These are phyloP conservation scores for Ilex paraguariensis DNA, from an alignment of 305 asterid species.

Conservation along the genomic window DNA sequence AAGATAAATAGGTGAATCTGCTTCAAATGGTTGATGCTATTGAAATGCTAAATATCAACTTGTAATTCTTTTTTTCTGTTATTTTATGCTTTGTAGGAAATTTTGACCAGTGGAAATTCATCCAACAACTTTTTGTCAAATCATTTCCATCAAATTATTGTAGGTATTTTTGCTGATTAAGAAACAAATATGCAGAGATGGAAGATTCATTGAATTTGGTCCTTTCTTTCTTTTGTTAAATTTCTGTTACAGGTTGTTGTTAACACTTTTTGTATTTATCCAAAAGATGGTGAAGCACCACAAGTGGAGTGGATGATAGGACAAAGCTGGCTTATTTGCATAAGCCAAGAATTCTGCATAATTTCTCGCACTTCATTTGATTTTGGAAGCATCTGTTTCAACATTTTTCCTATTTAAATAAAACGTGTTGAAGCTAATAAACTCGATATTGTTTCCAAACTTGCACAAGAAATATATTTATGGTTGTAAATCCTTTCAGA, in stretches of 20 bases:
- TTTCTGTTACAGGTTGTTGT: slow-evolving; percentile 55
- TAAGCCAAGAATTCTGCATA: slow-evolving; percentile 76
- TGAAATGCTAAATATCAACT: neutral
- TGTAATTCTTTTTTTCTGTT: neutral
- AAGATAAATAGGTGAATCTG: too few species aligned
- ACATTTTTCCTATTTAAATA: slow-evolving; percentile 6
- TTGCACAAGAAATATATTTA: slow-evolving; percentile 79
- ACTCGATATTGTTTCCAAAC: slow-evolving; percentile 39
- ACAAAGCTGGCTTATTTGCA: slow-evolving; percentile 90
- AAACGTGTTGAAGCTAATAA: slow-evolving; percentile 17
- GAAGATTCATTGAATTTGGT: neutral
- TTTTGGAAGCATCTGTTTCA: neutral
- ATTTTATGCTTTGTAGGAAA: neutral
- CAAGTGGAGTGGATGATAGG: slow-evolving; percentile 92
- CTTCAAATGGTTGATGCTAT: neutral
- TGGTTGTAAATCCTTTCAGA: slow-evolving; percentile 89
- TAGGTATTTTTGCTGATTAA: neutral
- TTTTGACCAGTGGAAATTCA: neutral
- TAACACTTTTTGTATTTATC: slow-evolving; percentile 52
- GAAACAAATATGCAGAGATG: neutral
- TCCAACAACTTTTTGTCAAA: neutral
- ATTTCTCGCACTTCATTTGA: slow-evolving; percentile 16
- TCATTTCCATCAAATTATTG: neutral
- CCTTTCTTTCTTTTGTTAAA: neutral
- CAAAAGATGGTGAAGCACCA: slow-evolving; percentile 83